Evolutionary conservation across 345 rosid genomes (phyloP).

Genomic region (Eucalyptus urophylla): DNA sequence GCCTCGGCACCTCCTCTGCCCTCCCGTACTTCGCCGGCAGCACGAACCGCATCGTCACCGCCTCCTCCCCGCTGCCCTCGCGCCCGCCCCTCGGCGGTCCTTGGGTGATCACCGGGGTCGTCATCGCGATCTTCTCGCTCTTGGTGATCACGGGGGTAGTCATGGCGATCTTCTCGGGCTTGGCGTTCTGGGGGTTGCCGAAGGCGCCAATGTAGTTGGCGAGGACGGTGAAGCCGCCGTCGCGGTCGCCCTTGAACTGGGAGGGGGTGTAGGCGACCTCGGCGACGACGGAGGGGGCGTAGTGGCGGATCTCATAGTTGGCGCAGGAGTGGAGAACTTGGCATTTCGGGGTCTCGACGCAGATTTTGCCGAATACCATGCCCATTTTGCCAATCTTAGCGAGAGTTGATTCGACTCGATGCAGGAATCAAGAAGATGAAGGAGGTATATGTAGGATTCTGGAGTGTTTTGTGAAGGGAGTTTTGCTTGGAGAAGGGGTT

Average conservation of each 20-base stretch:
- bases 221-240: slow-evolving; percentile 65
- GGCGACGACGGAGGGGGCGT: slow-evolving; percentile 53
- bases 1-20: slow-evolving; percentile 85
- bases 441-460: not conserved
- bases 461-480: not conserved
- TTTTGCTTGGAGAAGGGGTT: not conserved
- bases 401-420: not conserved
- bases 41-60: slow-evolving; percentile 83
- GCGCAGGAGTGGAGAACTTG: slow-evolving; percentile 30
- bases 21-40: slow-evolving; percentile 55
- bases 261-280: slow-evolving; percentile 67
- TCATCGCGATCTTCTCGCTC: slow-evolving; percentile 73
- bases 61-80: slow-evolving; percentile 1
- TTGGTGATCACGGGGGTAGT: slow-evolving; percentile 65
- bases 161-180: slow-evolving; percentile 82
- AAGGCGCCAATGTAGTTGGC: slow-evolving; percentile 82
- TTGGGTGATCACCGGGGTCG: slow-evolving; percentile 74
- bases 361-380: slow-evolving; percentile 57
- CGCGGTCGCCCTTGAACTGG: slow-evolving; percentile 51
- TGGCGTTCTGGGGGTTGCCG: slow-evolving; percentile 68
- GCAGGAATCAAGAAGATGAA: not conserved
- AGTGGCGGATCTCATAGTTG: slow-evolving; percentile 78
- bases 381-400: slow-evolving; percentile 32
- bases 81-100: not conserved
- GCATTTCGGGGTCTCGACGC: slow-evolving; percentile 63